A percentile compares a stretch with the other conserved stretches of the same genome.
These are phyloP conservation scores for Ogataea populi-albae DNA, from an alignment of 805 yeast species.

Conservation along the genomic window DNA sequence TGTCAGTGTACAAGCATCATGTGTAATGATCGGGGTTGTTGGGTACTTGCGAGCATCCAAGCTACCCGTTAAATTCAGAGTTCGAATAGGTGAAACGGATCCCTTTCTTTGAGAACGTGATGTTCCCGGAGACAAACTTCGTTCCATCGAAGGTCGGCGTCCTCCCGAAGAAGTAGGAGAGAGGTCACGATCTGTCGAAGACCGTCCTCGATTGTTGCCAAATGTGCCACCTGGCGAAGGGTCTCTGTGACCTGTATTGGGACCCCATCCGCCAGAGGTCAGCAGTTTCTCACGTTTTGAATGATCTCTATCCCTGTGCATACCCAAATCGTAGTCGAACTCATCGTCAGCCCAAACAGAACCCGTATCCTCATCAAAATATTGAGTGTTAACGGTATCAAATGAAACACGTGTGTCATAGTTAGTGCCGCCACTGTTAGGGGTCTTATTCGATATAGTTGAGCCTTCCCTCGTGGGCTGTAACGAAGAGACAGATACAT, in stretches of 20 bases:
- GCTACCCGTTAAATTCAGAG: conserved; percentile 6
- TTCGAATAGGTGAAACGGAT: conserved; percentile 22
- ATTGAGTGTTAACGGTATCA: conserved; percentile 48
- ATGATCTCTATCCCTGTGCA: conserved; percentile 11
- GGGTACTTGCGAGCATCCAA: conserved; percentile 28
- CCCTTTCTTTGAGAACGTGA: conserved; percentile 13
- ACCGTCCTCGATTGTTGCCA: conserved; percentile 16
- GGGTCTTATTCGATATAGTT: background rate
- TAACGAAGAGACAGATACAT: background rate
- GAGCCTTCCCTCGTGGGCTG: background rate
- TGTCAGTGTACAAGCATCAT: conserved; percentile 42
- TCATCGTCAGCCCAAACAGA: conserved; percentile 17
- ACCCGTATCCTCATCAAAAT: conserved; percentile 25
- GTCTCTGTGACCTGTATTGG: conserved; percentile 16
- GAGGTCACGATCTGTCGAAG: conserved; percentile 17
- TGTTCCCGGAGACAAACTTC: conserved; percentile 23
- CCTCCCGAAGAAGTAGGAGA: conserved; percentile 14
- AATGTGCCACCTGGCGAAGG: conserved; percentile 20
- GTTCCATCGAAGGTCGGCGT: conserved; percentile 12
- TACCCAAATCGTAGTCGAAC: conserved; percentile 19
- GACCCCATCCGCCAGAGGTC: conserved; percentile 26
- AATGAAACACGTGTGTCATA: conserved; percentile 43
- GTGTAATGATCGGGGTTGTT: conserved; percentile 36
- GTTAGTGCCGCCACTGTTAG: conserved; percentile 1
- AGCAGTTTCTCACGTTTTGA: conserved; percentile 11